Evolutionary conservation across 108 stramenopile species (phyloP).

Genomic region (Pinguiococcus pyrenoidosus): DNA sequence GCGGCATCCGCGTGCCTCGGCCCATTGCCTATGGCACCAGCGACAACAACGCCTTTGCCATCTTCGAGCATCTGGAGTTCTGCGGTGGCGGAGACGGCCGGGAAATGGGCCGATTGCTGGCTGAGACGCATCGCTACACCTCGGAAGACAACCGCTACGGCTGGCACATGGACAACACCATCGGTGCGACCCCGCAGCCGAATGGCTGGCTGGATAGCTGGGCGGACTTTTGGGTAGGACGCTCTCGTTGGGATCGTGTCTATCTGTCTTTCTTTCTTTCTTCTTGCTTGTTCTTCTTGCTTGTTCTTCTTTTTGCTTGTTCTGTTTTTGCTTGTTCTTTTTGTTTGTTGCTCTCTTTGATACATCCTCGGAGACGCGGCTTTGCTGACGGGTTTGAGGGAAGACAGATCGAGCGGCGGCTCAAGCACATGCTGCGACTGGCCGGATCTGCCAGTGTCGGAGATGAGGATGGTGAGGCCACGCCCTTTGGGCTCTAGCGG

Average conservation of each 20-base stretch:
- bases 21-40: slow-evolving; percentile 50
- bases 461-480: slow-evolving; percentile 17
- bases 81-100: slow-evolving; percentile 36
- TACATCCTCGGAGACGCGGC: too few relatives aligned
- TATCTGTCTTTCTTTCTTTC: too few relatives aligned
- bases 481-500: too few relatives aligned
- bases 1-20: slow-evolving; percentile 50
- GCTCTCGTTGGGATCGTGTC: too few relatives aligned
- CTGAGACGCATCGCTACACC: slow-evolving; percentile 38
- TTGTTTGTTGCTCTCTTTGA: too few relatives aligned
- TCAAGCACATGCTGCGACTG: slow-evolving; percentile 55
- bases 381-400: too few relatives aligned
- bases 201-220: slow-evolving; percentile 59
- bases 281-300: too few relatives aligned
- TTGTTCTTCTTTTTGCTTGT: too few relatives aligned
- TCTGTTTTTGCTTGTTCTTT: too few relatives aligned
- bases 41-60: slow-evolving; percentile 33
- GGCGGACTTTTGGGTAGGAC: slow-evolving; percentile 68
- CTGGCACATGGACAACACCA: slow-evolving; percentile 61
- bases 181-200: slow-evolving; percentile 57
- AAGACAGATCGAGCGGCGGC: slow-evolving; percentile 40
- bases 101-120: slow-evolving; percentile 51
- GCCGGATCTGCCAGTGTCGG: slow-evolving; percentile 29
- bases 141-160: slow-evolving; percentile 38
- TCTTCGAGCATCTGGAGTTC: slow-evolving; percentile 53